Evolutionary conservation across 306 rosid species (phyloP), one percentile per base, ranked within the genome.

Genomic region (Mimosa pudica): DNA sequence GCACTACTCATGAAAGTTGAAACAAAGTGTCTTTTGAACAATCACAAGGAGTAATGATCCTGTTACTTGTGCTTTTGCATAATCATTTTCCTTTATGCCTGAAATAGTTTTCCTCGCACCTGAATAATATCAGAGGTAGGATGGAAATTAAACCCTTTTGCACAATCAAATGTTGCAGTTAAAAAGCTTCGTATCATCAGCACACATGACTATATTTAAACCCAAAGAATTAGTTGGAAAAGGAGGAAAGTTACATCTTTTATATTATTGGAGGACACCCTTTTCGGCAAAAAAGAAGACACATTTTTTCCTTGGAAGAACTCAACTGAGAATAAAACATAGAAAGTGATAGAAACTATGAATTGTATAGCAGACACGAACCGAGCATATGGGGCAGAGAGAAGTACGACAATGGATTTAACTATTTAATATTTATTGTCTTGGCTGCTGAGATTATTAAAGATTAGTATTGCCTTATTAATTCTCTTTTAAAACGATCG

Each of bases 1-100:
- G 78, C 86, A 85, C 81, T 87, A 85, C 81, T 87, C 88, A 81
- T 85, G 80, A 88, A 79, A 84, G 86, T 80, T 61, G 82, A 74
- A 77, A 70, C 32, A 51, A 6, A 24, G 49, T 70, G 30, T 12
- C 20, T 5, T 70, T 6, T 24, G 51, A 70, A 47, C 42, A 12
- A 11, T 46, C 42, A 41, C 46, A 17, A 55, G 30, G 61, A 55
- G 61, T 55, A 55, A 47, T 70, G 60, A 52, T 42, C 60, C 47
- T 70, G 58, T 70, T 74, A 74, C 74, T 85, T 52, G 88, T 87
- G 86, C 81, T 2, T 70, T 74, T 75, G 3, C 63, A 82, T 88
- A 84, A 83, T 83, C 75, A 77, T 84, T 79, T 73, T 77, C 73
- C 82, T 72, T 82, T 47, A 76, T 68, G 84, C 86, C 61, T 68